Percentiles rank a stretch among this genome's conserved stretches.
These are phyloP conservation scores for Artemisia argyi DNA, from an alignment of 129 eudicot genomes.

Conservation along the genomic window DNA sequence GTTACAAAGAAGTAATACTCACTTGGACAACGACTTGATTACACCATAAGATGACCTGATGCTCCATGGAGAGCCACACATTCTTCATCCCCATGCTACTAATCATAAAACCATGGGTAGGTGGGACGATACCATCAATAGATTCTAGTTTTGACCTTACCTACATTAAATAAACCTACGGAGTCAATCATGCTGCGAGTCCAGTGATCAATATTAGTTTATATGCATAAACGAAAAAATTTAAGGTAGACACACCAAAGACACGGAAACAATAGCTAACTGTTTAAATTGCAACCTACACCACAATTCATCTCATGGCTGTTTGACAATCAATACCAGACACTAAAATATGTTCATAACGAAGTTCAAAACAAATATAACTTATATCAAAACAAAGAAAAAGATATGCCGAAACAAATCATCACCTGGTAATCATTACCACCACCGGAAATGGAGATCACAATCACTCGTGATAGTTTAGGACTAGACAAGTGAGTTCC, in stretches of 20 bases:
- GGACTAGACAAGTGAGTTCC: constrained; percentile 47
- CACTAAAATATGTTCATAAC: neutral
- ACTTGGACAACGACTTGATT: constrained; percentile 97
- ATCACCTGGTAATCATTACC: constrained; percentile 93
- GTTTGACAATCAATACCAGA: constrained; percentile 1
- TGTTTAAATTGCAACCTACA: constrained; percentile 12
- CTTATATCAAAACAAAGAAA: constrained; percentile 10
- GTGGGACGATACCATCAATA: constrained; percentile 91
- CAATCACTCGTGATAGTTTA: constrained; percentile 64
- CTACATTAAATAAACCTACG: constrained; percentile 41
- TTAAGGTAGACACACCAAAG: neutral
- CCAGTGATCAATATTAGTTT: neutral
- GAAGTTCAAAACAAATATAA: constrained; percentile 8
- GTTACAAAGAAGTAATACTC: constrained; percentile 32
- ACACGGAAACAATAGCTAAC: neutral
- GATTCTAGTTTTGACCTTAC: constrained; percentile 89
- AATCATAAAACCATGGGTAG: constrained; percentile 85
- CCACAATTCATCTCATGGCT: constrained; percentile 14
- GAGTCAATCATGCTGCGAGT: constrained; percentile 18
- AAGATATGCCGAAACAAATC: constrained; percentile 10
- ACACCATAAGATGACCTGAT: constrained; percentile 98
- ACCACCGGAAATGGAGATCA: constrained; percentile 95
- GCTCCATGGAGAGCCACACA: constrained; percentile 99
- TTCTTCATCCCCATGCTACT: constrained; percentile 82
- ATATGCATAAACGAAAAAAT: neutral